Conservation (phyloP, 2,329 filamentous ascomycete species). For the Onygenales sp. region DNA sequence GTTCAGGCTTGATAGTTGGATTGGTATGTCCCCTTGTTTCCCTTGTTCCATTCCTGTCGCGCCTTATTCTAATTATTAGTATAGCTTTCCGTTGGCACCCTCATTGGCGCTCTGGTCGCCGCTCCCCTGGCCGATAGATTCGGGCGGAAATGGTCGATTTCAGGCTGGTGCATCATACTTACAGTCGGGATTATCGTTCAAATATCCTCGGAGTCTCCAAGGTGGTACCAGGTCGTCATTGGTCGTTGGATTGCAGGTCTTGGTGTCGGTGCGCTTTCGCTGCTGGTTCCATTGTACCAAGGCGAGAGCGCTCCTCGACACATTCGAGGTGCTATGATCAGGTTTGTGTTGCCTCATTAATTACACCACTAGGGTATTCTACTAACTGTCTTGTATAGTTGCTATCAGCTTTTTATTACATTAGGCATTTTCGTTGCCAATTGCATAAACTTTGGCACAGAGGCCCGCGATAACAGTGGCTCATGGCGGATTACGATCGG, state of each 20-base stretch:
- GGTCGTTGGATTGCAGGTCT: constrained; percentile 39
- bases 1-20: constrained; percentile 36
- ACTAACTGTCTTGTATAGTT: constrained; percentile 16
- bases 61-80: not conserved
- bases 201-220: constrained; percentile 28
- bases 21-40: constrained; percentile 23
- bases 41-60: not conserved
- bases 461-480: constrained; percentile 32
- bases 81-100: constrained; percentile 36
- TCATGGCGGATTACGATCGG: constrained; percentile 46
- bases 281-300: constrained; percentile 40
- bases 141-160: constrained; percentile 37
- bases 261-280: constrained; percentile 38
- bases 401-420: constrained; percentile 43
- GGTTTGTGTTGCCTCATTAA: constrained; percentile 11
- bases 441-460: constrained; percentile 40
- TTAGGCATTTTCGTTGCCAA: constrained; percentile 41
- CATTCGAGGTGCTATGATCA: constrained; percentile 39
- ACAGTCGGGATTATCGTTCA: constrained; percentile 38
- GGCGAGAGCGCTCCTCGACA: constrained; percentile 38
- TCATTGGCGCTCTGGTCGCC: constrained; percentile 29
- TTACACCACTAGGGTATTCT: not conserved
- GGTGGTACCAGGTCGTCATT: constrained; percentile 37
- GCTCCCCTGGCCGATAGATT: constrained; percentile 37
- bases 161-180: constrained; percentile 36